Evolutionary conservation across 2,329 filamentous ascomycete species (phyloP).

Genomic region (Sclerotinia subarctica): DNA sequence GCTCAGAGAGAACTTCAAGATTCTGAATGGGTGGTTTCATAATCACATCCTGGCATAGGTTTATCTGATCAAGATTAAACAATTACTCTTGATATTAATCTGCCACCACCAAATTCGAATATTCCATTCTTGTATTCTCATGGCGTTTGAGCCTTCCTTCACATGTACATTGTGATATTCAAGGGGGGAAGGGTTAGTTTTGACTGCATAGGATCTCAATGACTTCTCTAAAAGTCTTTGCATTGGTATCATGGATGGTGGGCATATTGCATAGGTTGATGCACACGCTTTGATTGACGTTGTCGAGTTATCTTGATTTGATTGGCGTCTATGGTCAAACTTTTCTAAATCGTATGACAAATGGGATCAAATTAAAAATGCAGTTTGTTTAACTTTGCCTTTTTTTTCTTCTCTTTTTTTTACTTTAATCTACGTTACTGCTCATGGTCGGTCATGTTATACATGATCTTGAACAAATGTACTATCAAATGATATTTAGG

Average conservation of each 20-base stretch:
- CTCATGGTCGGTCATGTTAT: constrained; percentile 10
- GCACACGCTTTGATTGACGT: constrained; percentile 8
- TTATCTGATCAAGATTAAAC: constrained; percentile 12
- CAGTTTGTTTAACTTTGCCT: background rate
- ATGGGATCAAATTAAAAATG: background rate
- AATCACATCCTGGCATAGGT: background rate
- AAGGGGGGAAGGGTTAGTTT: constrained; percentile 13
- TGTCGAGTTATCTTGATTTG: constrained; percentile 6
- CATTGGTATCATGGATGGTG: constrained; percentile 20
- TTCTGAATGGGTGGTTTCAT: constrained; percentile 38
- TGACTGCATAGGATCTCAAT: constrained; percentile 18
- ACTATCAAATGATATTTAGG: background rate
- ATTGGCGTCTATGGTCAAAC: constrained; percentile 17
- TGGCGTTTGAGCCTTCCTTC: constrained; percentile 21
- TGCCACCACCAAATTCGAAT: background rate
- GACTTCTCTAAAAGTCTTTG: constrained; percentile 17
- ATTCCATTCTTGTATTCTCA: constrained; percentile 18
- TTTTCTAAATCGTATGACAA: constrained; percentile 6
- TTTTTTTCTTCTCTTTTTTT: background rate
- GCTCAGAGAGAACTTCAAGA: constrained; percentile 28
- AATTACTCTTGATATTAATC: constrained; percentile 6
- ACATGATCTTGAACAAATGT: constrained; percentile 8
- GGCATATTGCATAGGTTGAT: constrained; percentile 21
- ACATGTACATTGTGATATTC: constrained; percentile 20
- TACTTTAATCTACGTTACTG: background rate